phyloP scores from a whole-genome alignment of 2,329 filamentous ascomycete genomes.

The Fusarium clavum region DNA sequence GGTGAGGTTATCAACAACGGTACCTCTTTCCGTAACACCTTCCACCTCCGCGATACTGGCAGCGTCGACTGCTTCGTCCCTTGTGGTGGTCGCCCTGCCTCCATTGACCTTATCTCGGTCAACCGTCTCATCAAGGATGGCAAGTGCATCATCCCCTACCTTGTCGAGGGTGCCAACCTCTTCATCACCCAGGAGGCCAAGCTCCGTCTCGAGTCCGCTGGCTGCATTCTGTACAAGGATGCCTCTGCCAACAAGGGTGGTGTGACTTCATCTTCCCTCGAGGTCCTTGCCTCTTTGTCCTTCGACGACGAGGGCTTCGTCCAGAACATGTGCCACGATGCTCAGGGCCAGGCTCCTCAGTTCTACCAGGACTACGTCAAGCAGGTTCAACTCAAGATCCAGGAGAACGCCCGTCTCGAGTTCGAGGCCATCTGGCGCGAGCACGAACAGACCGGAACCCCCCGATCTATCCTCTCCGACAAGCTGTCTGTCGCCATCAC shows the following conservation, averaged over 20 bases:
- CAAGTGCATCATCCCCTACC: slow-evolving; percentile 89
- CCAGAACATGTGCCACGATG: slow-evolving; percentile 91
- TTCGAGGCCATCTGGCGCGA: slow-evolving; percentile 99
- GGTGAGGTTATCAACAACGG: slow-evolving; percentile 92
- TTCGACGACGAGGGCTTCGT: slow-evolving; percentile 92
- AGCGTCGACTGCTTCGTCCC: slow-evolving; percentile 92
- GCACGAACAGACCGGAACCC: slow-evolving; percentile 80
- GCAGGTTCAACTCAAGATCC: slow-evolving; percentile 89
- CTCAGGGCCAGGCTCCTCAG: slow-evolving; percentile 76
- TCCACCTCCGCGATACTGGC: slow-evolving; percentile 84
- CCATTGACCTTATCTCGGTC: slow-evolving; percentile 90
- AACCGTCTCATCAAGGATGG: slow-evolving; percentile 90
- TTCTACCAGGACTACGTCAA: slow-evolving; percentile 97
- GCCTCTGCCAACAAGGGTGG: slow-evolving; percentile 98
- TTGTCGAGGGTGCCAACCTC: slow-evolving; percentile 96
- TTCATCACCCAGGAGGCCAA: slow-evolving; percentile 99
- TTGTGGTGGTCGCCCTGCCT: slow-evolving; percentile 95
- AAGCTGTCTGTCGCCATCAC: slow-evolving; percentile 93
- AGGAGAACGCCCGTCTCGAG: slow-evolving; percentile 90
- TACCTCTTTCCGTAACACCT: slow-evolving; percentile 96
- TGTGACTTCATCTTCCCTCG: slow-evolving; percentile 95
- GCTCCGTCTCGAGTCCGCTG: slow-evolving; percentile 92
- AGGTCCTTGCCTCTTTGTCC: slow-evolving; percentile 92
- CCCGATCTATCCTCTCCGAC: slow-evolving; percentile 90
- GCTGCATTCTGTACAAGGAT: slow-evolving; percentile 96